Evolutionary conservation across 257 asterid genomes (phyloP).

Genomic region (Solanum verrucosum): DNA sequence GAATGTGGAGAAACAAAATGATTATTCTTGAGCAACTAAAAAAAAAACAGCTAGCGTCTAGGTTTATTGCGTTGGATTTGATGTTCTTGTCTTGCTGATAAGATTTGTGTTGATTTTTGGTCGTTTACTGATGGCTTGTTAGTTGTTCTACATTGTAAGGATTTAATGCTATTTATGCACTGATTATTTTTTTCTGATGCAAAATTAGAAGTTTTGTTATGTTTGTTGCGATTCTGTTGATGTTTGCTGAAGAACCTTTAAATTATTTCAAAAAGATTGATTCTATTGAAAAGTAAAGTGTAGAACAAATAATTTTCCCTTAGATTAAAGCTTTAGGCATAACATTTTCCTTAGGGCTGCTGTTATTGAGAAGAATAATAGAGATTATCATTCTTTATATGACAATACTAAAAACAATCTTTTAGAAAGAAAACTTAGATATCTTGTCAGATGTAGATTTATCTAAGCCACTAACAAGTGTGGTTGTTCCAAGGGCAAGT

Average conservation of each 20-base stretch:
- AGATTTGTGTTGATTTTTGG: not conserved
- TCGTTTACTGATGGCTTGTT: not conserved
- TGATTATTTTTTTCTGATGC: no score
- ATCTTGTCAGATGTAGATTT: not conserved
- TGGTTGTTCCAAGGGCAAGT: not conserved
- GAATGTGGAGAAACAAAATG: no score
- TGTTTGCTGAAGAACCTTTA: not conserved
- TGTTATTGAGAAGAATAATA: no score
- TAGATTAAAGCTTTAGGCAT: not conserved
- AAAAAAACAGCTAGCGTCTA: no score
- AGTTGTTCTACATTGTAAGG: not conserved
- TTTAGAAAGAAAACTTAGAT: not conserved
- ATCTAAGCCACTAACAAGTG: not conserved
- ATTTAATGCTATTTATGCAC: not conserved
- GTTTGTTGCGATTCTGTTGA: not conserved
- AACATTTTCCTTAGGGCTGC: not conserved
- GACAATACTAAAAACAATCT: not conserved
- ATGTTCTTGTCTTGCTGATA: not conserved
- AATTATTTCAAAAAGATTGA: not conserved
- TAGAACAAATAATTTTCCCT: not conserved
- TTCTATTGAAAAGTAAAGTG: not conserved
- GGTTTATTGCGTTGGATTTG: not conserved
- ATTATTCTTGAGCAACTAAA: no score
- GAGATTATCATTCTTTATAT: no score
- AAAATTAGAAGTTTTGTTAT: not conserved